Conservation (phyloP, 2,329 filamentous ascomycete species). For the Davidsoniella eucalypti region DNA sequence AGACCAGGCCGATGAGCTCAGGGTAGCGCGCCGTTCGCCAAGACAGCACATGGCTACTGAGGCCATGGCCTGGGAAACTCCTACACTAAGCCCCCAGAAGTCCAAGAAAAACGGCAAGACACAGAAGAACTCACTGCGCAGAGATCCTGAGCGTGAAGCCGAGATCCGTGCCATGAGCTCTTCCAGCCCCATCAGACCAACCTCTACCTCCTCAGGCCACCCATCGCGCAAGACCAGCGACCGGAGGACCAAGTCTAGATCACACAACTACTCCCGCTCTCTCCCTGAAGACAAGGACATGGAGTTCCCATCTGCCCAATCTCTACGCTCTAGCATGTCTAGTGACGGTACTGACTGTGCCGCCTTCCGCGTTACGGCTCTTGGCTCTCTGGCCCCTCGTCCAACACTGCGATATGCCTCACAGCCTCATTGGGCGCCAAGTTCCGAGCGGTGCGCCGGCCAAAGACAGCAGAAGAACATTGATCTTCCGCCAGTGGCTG, state of each 20-base stretch:
- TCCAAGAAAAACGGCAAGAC: constrained; percentile 6
- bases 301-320: constrained; percentile 52
- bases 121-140: constrained; percentile 2
- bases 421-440: constrained; percentile 39
- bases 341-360: constrained; percentile 51
- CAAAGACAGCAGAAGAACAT: constrained; percentile 31
- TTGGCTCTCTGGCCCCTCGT: constrained; percentile 70
- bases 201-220: constrained; percentile 42
- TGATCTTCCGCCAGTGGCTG: constrained; percentile 36
- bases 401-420: constrained; percentile 66
- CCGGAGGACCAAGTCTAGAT: constrained; percentile 33
- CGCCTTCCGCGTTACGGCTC: constrained; percentile 63
- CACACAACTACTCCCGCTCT: constrained; percentile 45
- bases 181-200: constrained; percentile 35
- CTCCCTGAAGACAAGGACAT: constrained; percentile 31
- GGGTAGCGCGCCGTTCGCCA: constrained; percentile 19
- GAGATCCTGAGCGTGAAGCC: constrained; percentile 61
- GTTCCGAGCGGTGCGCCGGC: constrained; percentile 28
- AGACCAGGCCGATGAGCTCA: constrained; percentile 38
- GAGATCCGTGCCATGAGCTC: constrained; percentile 77
- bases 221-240: constrained; percentile 35
- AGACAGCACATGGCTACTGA: not conserved
- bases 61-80: constrained; percentile 3
- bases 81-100: constrained; percentile 10
- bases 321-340: constrained; percentile 61